Conservation (phyloP, 805 yeast genomes). For the Nakazawaea wickerhamii region DNA sequence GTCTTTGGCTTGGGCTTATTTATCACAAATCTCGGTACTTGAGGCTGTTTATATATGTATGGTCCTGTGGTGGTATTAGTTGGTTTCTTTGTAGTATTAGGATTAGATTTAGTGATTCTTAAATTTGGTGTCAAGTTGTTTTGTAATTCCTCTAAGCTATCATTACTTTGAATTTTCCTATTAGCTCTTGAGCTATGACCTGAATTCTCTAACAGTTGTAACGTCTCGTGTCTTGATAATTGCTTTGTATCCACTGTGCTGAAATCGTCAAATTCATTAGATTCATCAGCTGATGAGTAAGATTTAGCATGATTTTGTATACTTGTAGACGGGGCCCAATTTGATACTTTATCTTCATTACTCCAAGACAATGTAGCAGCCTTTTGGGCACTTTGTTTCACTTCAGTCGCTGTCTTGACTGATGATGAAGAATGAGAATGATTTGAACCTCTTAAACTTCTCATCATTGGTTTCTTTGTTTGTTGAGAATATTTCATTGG, state of each 20-base stretch:
- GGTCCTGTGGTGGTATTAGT: constrained; percentile 8
- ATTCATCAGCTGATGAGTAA: constrained; percentile 18
- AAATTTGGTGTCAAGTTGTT: not conserved
- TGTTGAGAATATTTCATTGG: constrained; percentile 19
- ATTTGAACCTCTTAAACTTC: constrained; percentile 5
- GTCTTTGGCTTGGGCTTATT: constrained; percentile 7
- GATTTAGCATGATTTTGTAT: constrained; percentile 20
- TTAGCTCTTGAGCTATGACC: constrained; percentile 19
- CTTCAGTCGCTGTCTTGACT: constrained; percentile 10
- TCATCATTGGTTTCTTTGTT: constrained; percentile 17
- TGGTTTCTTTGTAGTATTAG: constrained; percentile 7
- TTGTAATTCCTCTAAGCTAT: constrained; percentile 1
- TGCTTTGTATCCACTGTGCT: constrained; percentile 18
- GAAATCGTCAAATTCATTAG: constrained; percentile 14
- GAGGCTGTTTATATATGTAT: constrained; percentile 15
- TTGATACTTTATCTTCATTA: constrained; percentile 16
- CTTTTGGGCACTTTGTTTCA: constrained; percentile 23
- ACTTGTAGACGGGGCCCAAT: constrained; percentile 32
- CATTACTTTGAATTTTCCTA: not conserved
- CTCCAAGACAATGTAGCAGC: constrained; percentile 27
- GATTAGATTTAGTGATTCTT: constrained; percentile 5
- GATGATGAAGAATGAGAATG: constrained; percentile 1
- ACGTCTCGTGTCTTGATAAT: constrained; percentile 22
- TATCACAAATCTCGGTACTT: constrained; percentile 12
- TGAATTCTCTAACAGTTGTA: constrained; percentile 22